phyloP scores from a whole-genome alignment of 306 rosid genomes.

The Pachyrhizus erosus region DNA sequence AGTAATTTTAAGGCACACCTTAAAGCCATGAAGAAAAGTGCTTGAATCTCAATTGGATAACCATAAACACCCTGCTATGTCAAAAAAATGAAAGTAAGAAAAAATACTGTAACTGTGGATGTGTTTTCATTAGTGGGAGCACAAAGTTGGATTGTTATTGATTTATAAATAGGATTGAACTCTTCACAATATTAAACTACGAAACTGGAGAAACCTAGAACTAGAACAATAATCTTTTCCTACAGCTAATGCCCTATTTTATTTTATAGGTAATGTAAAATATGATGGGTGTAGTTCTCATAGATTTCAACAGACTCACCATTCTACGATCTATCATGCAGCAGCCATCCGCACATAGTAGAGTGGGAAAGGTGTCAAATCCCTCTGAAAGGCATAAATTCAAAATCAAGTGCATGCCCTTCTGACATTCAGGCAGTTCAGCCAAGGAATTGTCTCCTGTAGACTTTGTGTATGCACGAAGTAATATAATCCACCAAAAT shows the following conservation, averaged over 20 bases:
- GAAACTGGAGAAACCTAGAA: too few species aligned
- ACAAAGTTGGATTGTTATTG: too few species aligned
- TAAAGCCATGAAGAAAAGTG: conserved; percentile 92
- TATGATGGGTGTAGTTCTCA: conserved; percentile 13
- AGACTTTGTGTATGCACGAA: conserved; percentile 82
- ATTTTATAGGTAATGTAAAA: neutral
- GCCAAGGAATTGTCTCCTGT: conserved; percentile 83
- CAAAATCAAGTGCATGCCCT: conserved; percentile 80
- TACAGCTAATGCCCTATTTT: neutral
- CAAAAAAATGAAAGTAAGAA: neutral
- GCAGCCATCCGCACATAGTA: conserved; percentile 87
- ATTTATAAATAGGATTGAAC: neutral
- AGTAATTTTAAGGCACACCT: conserved; percentile 81
- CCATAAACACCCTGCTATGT: conserved; percentile 82
- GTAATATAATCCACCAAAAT: conserved; percentile 90
- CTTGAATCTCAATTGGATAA: conserved; percentile 91
- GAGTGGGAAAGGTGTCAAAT: conserved; percentile 87
- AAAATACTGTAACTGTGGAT: neutral
- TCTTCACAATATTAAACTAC: neutral
- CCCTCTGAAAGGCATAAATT: conserved; percentile 83
- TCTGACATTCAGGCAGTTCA: conserved; percentile 80
- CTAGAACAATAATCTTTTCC: neutral
- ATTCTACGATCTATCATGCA: conserved; percentile 91
- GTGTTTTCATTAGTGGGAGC: neutral
- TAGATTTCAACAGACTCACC: conserved; percentile 54